Conservation (phyloP, 2,329 filamentous ascomycete species). For the Tothia fuscella region DNA sequence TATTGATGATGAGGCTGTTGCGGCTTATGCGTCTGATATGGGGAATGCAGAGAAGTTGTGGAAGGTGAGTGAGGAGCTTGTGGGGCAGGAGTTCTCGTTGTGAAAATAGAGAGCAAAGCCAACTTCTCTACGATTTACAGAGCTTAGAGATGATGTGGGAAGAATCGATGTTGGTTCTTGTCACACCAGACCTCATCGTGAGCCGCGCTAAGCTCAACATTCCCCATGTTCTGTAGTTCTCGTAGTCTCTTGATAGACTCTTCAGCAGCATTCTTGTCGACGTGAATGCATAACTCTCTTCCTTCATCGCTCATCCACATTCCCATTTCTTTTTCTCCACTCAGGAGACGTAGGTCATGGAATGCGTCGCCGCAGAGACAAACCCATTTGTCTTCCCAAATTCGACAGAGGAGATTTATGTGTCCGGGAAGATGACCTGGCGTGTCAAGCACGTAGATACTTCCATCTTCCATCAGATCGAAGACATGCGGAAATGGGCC, state of each 20-base stretch:
- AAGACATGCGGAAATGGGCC: constrained; percentile 27
- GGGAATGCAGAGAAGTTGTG: constrained; percentile 11
- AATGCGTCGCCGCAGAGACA: constrained; percentile 43
- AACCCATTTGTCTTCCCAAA: constrained; percentile 26
- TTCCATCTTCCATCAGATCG: constrained; percentile 37
- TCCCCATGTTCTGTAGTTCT: constrained; percentile 25
- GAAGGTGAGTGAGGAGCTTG: constrained; percentile 12
- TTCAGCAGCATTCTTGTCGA: constrained; percentile 34
- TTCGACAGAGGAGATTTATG: constrained; percentile 36
- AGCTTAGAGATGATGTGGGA: constrained; percentile 21
- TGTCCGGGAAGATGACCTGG: constrained; percentile 42
- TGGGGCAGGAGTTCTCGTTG: constrained; percentile 10
- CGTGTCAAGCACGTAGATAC: constrained; percentile 35
- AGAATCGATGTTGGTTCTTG: constrained; percentile 23
- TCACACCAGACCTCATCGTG: constrained; percentile 39
- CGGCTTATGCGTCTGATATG: constrained; percentile 1
- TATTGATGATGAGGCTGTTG: neutral
- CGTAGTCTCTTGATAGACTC: constrained; percentile 31
- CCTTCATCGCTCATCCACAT: constrained; percentile 36
- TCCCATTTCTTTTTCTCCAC: constrained; percentile 40
- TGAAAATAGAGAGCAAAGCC: neutral
- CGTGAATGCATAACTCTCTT: constrained; percentile 37
- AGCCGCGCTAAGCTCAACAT: constrained; percentile 39
- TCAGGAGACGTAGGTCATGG: constrained; percentile 40
- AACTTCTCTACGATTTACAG: no score